These are phyloP conservation scores for Syzygium malaccense DNA, from an alignment of 441 rosid genomes.

Conservation along the genomic window DNA sequence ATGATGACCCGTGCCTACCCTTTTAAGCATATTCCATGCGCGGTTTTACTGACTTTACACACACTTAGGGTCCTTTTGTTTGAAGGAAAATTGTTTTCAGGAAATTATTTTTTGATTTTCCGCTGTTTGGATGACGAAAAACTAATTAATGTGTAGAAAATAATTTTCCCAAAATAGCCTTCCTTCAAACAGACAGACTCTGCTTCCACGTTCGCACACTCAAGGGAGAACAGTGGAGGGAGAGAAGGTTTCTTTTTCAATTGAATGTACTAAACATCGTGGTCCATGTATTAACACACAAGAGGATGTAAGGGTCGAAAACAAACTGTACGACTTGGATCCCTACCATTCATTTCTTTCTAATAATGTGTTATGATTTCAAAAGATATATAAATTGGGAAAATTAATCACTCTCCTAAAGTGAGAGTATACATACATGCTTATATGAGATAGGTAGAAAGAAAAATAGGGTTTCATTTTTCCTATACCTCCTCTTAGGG, in stretches of 20 bases:
- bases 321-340: background rate
- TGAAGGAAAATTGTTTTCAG: background rate
- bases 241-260: too few relatives aligned
- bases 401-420: background rate
- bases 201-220: background rate
- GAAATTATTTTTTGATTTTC: background rate
- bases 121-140: background rate
- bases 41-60: background rate
- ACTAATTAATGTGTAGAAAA: background rate
- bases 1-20: background rate
- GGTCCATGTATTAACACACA: background rate
- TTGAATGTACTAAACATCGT: too few relatives aligned
- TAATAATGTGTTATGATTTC: background rate
- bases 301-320: background rate
- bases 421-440: background rate
- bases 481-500: background rate
- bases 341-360: background rate
- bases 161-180: background rate
- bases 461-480: background rate
- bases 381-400: background rate
- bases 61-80: background rate
- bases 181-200: background rate
- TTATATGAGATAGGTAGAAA: background rate
- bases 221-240: background rate
- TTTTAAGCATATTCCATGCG: background rate